Evolutionary conservation across 805 yeast genomes (phyloP).

Genomic region (Metschnikowia peoriensis): DNA sequence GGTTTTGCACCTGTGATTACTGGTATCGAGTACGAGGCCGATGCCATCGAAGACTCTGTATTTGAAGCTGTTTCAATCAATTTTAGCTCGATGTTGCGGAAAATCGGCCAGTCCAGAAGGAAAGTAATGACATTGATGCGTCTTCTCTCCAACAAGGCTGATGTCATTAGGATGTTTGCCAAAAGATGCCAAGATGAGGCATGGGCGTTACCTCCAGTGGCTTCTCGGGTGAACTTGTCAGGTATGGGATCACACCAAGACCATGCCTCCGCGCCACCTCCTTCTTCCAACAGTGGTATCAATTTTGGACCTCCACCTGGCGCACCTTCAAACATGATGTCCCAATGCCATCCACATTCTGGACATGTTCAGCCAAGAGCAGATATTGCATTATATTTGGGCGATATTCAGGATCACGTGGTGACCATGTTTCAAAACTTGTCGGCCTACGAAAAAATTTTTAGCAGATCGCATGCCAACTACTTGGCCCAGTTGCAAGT

Average conservation of each 20-base stretch:
- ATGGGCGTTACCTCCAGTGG: slow-evolving; percentile 13
- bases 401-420: slow-evolving; percentile 96
- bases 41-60: slow-evolving; percentile 81
- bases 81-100: slow-evolving; percentile 70
- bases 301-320: slow-evolving; percentile 39
- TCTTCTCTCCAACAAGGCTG: slow-evolving; percentile 88
- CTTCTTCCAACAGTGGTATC: slow-evolving; percentile 26
- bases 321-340: slow-evolving; percentile 24
- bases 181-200: slow-evolving; percentile 86
- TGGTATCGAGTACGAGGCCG: slow-evolving; percentile 76
- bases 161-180: slow-evolving; percentile 93
- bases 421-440: slow-evolving; percentile 93
- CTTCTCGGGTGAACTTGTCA: slow-evolving; percentile 19
- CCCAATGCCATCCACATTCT: slow-evolving; percentile 20
- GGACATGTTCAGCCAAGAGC: slow-evolving; percentile 64
- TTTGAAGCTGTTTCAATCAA: slow-evolving; percentile 75
- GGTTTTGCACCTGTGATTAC: slow-evolving; percentile 81
- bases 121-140: slow-evolving; percentile 92
- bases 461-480: slow-evolving; percentile 87
- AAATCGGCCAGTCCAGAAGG: slow-evolving; percentile 86
- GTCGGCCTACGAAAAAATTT: slow-evolving; percentile 86
- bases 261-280: slow-evolving; percentile 2
- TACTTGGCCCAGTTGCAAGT: slow-evolving; percentile 93
- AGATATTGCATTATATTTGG: slow-evolving; percentile 87
- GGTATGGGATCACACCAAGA: slow-evolving; percentile 10